Evolutionary conservation across 2,329 filamentous ascomycete genomes (phyloP).

Genomic region (Nectriaceae sp.): DNA sequence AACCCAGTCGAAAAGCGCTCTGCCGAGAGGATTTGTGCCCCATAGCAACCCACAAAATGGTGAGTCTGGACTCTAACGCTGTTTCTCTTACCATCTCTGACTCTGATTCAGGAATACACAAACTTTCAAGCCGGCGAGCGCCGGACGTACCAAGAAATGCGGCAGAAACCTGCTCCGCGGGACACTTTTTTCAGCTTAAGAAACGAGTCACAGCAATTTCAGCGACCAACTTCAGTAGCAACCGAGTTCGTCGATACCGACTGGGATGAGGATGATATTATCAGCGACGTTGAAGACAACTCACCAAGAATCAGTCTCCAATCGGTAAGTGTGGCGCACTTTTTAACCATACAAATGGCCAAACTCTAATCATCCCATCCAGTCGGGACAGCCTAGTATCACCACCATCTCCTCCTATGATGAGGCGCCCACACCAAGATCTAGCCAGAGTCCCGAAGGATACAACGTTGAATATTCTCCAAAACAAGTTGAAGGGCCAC

Average conservation of each 20-base stretch:
- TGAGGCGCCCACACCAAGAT: conserved; percentile 77
- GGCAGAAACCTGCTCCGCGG: conserved; percentile 49
- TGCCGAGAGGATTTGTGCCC: conserved; percentile 20
- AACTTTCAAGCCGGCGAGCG: conserved; percentile 38
- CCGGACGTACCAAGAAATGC: conserved; percentile 51
- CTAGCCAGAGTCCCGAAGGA: conserved; percentile 58
- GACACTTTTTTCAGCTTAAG: conserved; percentile 65
- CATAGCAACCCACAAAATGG: conserved; percentile 34
- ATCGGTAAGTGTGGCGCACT: conserved; percentile 61
- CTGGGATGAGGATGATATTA: conserved; percentile 63
- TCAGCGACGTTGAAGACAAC: conserved; percentile 63
- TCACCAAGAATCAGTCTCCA: conserved; percentile 69
- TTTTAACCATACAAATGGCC: neutral
- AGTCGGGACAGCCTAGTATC: conserved; percentile 74
- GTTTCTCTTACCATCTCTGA: conserved; percentile 1
- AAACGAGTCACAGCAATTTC: conserved; percentile 48
- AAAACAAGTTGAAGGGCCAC: conserved; percentile 75
- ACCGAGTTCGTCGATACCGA: conserved; percentile 82
- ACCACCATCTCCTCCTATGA: conserved; percentile 88
- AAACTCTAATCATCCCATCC: conserved; percentile 17
- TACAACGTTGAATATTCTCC: conserved; percentile 59
- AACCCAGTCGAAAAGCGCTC: conserved; percentile 15
- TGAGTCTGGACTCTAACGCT: conserved; percentile 20
- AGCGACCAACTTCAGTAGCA: conserved; percentile 67
- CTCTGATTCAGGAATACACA: conserved; percentile 35